Base-by-base conservation (phyloP, 2,329 filamentous ascomycete genomes). In the Incumbomyces lentus region DNA sequence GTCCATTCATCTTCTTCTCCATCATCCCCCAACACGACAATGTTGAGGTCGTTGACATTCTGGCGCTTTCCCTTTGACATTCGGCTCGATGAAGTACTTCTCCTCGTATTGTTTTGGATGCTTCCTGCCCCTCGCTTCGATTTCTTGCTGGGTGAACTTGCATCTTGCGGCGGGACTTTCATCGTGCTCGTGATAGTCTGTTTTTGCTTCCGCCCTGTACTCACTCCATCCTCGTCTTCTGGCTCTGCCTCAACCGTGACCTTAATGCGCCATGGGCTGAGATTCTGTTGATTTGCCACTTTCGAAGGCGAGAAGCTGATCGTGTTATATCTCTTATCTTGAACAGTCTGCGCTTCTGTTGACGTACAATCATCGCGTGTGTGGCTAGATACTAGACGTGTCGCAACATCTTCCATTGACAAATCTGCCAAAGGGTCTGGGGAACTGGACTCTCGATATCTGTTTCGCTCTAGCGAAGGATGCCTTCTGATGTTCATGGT, bases 211-310 rank as follows among this genome's bases (percentile, higher is more conserved):
- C 29, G 40, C 58, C 37, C 57, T 59, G 16, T 47, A 36, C 58
- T 51, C 39, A 62, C 59, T 33, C 60, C 54, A 31, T 60, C 62
- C 29, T 64, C 65, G 32, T 69, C 67, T 44, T 71, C 60, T 18
- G 56, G 66, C 36, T 68, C 68, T 16, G 68, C 68, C 55, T 71
- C 68, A 31, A 71, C 62, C 0, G 68, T 71, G 18, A 71, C 67
- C 37, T 66, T 62, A 48, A 71, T 70, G 46, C 67, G 65, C 68
- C 68, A 71, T 22, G 68, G 68, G 52, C 68, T 71, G 12, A 66
- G 55, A 30, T 47, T 55, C 56, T 68, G 67, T 45, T 57, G 49
- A 1, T 49, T 51, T 7, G 55, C 44, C n/a, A 31, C 47, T 31
- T 44, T 39, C 7, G 44, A 35, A 12, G 44, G 44, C 19, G 35